phyloP scores from a whole-genome alignment of 1,284 basidiomycete species.

The Trichosporon coremiiforme region DNA sequence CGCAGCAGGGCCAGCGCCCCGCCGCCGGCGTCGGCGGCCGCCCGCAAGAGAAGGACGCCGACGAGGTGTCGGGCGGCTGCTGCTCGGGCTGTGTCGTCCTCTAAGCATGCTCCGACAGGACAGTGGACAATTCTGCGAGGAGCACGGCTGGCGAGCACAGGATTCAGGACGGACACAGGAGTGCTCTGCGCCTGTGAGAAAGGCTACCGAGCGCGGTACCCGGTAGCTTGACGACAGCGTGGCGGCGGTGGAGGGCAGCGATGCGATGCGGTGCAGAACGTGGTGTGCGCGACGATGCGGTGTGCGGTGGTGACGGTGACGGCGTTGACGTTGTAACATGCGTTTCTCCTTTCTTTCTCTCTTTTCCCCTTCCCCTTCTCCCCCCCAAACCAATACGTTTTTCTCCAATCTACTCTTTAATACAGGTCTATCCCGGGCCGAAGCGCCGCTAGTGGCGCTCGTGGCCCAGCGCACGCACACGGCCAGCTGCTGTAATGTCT shows the following conservation, averaged over 20 bases:
- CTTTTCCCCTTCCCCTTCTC: neutral
- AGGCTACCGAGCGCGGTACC: too few relatives aligned
- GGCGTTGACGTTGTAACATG: conserved; percentile 16
- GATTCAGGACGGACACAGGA: too few relatives aligned
- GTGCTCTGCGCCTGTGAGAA: too few relatives aligned
- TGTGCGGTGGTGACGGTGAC: neutral
- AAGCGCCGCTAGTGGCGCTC: neutral
- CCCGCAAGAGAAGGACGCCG: conserved; percentile 41
- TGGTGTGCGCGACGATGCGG: neutral
- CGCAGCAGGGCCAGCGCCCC: conserved; percentile 59
- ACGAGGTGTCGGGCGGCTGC: conserved; percentile 64
- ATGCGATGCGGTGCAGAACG: neutral
- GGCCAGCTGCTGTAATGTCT: conserved; percentile 11
- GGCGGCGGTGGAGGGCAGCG: neutral
- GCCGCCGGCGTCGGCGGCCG: conserved; percentile 62
- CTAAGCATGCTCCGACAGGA: conserved; percentile 44
- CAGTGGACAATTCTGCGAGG: neutral
- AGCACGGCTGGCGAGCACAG: too few relatives aligned
- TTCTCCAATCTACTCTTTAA: conserved; percentile 11
- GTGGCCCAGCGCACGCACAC: neutral
- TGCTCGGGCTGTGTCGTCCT: conserved; percentile 72
- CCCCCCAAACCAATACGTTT: neutral
- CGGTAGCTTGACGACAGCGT: too few relatives aligned
- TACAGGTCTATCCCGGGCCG: conserved; percentile 12
- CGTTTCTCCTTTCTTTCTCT: conserved; percentile 2